Base-by-base conservation (phyloP, 148 eudicot species). In the Arbutus unedo region DNA sequence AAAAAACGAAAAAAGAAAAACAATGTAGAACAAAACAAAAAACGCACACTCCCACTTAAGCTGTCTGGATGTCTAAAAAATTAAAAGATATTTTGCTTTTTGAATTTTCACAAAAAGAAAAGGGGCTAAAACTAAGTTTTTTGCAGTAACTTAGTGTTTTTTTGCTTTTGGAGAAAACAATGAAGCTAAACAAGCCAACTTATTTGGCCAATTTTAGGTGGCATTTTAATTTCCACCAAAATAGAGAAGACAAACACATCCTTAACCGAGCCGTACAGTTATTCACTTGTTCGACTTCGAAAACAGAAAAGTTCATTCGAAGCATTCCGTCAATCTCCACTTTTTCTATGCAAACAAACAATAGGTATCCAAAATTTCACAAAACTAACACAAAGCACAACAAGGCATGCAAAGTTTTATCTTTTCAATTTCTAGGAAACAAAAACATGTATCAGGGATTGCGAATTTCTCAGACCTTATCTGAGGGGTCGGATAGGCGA, bases 401-500 rank as follows among this genome's bases (percentile, higher is more conserved):
- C 23, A 73, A 47, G 5, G 55, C 54, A 60, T 71, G 7, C 44
- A 54, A 72, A 41, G 62, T 16, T 6, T 54, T 3, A n/a, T 25
- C 51, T 10, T 25, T 50, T 18, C 5, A 6, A 23, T 21, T 23
- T 43, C 19, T 3, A 38, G n/a, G 23, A 57, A 82, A 47, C 38
- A 48, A 19, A 15, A 59, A 67, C 55, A 50, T 21, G 7, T 14
- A 4, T 47, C 74, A 16, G 38, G 48, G 25, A 11, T 48, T 31
- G 2, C 6, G 9, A 21, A n/a, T 51, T 23, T 14, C 44, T 51
- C 0, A 8, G 14, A 93, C 98, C 95, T 91, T 93, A 18, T 86
- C 87, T 9, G 84, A 70, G 16, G 91, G 90, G 81, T 95, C 90
- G 44, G 92, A 88, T 2, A 74, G 77, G 78, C 85, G 92, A 23